Conservation (phyloP, 2,329 filamentous ascomycete genomes). For the Cladosporium sp. region DNA sequence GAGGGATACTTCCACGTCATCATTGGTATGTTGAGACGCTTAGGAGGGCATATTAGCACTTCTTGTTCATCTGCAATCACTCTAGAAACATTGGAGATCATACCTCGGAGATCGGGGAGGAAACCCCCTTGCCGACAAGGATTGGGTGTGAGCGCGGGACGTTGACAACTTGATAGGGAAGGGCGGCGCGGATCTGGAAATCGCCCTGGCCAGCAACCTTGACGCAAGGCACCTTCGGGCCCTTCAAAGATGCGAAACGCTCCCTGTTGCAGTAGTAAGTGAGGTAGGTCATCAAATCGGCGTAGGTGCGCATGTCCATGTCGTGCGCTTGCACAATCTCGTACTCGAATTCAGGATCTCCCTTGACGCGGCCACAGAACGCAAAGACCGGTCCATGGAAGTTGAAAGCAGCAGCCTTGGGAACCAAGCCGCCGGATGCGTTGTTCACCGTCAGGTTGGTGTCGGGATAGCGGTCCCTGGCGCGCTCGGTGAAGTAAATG, state of each 20-base stretch:
- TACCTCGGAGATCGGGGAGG: background rate
- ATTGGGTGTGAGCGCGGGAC: slow-evolving; percentile 4
- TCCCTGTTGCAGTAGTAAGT: background rate
- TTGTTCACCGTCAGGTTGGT: background rate
- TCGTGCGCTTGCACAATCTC: background rate
- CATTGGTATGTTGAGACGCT: background rate
- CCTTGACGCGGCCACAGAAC: background rate
- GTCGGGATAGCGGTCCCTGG: too few relatives aligned
- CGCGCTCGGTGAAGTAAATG: background rate
- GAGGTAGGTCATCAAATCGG: background rate
- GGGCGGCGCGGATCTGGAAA: background rate
- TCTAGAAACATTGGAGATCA: background rate
- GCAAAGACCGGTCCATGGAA: background rate
- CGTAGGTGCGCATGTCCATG: slow-evolving; percentile 2
- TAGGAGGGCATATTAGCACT: background rate
- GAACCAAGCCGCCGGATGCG: too few relatives aligned
- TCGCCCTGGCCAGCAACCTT: background rate
- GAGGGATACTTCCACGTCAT: background rate
- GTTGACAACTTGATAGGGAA: background rate
- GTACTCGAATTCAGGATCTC: background rate
- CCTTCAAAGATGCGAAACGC: background rate
- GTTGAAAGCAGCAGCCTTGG: too few relatives aligned
- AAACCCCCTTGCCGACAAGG: background rate
- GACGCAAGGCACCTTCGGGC: background rate
- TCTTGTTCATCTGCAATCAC: background rate